A percentile compares a stretch with the other conserved stretches of the same genome.
These are phyloP conservation scores for Pseudogymnoascus pannorum DNA, from an alignment of 2,329 filamentous ascomycete genomes.

Conservation along the genomic window DNA sequence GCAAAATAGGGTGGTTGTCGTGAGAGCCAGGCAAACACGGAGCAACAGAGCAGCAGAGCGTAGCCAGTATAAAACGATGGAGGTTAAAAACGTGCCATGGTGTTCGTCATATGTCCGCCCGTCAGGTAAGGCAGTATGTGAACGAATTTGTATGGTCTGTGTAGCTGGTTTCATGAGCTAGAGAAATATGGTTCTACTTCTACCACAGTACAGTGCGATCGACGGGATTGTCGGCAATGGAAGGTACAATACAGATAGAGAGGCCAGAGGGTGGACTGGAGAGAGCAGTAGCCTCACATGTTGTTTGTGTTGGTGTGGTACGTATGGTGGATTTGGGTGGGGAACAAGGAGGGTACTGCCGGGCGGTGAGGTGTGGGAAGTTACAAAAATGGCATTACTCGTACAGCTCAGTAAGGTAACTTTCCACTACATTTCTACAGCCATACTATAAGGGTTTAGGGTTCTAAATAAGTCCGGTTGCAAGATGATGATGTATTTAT, in stretches of 20 bases:
- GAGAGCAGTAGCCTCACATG: background rate
- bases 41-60: background rate
- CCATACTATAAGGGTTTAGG: background rate
- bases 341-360: background rate
- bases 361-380: background rate
- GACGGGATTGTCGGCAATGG: background rate
- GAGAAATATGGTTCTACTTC: background rate
- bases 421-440: too few relatives aligned
- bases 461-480: background rate
- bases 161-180: background rate
- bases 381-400: background rate
- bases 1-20: constrained; percentile 12
- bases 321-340: background rate
- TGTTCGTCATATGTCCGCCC: constrained; percentile 3
- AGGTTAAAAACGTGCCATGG: background rate
- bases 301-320: background rate
- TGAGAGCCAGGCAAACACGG: background rate
- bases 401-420: background rate
- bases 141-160: background rate
- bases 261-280: background rate
- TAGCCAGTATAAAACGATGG: background rate
- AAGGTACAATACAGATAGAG: background rate
- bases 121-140: constrained; percentile 5
- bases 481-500: background rate
- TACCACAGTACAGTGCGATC: background rate